Evolutionary conservation across 306 rosid genomes (phyloP).

Genomic region (Rosa multiflora): DNA sequence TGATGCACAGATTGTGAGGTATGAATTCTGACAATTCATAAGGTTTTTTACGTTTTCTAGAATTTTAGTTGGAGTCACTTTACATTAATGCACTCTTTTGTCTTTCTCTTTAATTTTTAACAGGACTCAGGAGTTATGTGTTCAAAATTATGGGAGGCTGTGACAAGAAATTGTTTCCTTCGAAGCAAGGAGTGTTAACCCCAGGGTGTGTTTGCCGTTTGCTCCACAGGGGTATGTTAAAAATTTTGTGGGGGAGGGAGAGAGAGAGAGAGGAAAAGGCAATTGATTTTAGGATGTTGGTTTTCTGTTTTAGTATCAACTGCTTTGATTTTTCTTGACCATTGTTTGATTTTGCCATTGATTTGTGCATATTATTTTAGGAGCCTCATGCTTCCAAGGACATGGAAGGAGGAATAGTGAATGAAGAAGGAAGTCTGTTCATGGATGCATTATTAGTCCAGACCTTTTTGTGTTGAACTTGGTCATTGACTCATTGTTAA

Average conservation of each 20-base stretch:
- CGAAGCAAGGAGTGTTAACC: no score
- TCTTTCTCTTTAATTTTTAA: no score
- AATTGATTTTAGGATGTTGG: not conserved
- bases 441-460: constrained; percentile 51
- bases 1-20: constrained; percentile 37
- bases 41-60: not conserved
- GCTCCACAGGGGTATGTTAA: constrained; percentile 40
- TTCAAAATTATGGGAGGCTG: no score
- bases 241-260: not conserved
- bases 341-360: not conserved
- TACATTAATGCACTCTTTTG: no score
- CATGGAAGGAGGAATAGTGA: constrained; percentile 47
- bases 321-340: not conserved
- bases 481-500: constrained; percentile 38
- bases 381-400: constrained; percentile 49
- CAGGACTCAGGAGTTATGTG: no score
- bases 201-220: no score
- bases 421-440: constrained; percentile 48
- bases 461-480: constrained; percentile 52
- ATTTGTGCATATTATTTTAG: constrained; percentile 16
- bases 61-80: not conserved
- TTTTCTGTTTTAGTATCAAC: not conserved
- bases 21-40: not conserved
- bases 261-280: not conserved
- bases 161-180: no score